Percentiles rank a stretch among this genome's conserved stretches.
phyloP scores from a whole-genome alignment of 176 grass and related monocot genomes.

The Carex cristatella region DNA sequence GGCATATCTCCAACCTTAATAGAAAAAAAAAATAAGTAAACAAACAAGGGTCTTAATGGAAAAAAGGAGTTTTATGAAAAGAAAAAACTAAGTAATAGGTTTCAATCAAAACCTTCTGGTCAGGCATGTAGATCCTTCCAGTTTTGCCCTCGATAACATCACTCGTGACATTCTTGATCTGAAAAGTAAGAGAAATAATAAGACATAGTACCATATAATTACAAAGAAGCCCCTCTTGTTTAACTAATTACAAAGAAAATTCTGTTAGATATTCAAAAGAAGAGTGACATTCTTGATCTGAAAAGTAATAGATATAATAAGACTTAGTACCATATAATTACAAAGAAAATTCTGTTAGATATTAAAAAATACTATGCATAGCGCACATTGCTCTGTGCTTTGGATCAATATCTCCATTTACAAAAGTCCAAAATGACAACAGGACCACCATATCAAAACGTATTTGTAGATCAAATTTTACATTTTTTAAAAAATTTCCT shows the following conservation, averaged over 20 bases:
- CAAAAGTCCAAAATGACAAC: too few relatives aligned
- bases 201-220: neutral
- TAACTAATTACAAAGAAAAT: neutral
- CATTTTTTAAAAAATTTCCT: too few relatives aligned
- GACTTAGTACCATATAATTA: too few relatives aligned
- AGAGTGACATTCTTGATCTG: too few relatives aligned
- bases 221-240: neutral
- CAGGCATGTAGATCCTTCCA: slow-evolving; percentile 78
- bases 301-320: too few relatives aligned
- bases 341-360: too few relatives aligned
- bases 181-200: slow-evolving; percentile 17
- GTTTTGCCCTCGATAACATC: slow-evolving; percentile 47
- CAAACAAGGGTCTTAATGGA: neutral
- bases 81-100: neutral
- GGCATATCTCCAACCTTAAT: slow-evolving; percentile 63
- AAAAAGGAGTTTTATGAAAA: neutral
- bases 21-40: neutral
- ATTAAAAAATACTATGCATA: too few relatives aligned
- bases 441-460: too few relatives aligned
- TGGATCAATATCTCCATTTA: too few relatives aligned
- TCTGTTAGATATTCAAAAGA: neutral
- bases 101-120: slow-evolving; percentile 46
- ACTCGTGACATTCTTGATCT: slow-evolving; percentile 79
- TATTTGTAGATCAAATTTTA: too few relatives aligned
- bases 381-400: too few relatives aligned